Conservation (phyloP, 768 basidiomycete species). For the Cantharellus cinnabarinus region DNA sequence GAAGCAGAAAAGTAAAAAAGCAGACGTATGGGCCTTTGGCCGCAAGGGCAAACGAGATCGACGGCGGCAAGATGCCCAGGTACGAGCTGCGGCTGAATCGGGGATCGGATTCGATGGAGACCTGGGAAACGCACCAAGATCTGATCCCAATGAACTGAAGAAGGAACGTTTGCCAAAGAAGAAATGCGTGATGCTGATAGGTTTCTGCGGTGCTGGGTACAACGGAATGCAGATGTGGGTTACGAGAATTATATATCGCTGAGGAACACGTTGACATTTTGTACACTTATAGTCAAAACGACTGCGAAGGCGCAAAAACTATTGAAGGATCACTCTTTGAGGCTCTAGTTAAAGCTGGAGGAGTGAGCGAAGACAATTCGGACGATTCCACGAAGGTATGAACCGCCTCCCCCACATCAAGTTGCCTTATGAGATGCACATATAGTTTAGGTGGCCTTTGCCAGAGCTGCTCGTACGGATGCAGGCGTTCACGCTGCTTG, state of each 20-base stretch:
- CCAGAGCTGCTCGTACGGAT: conserved; percentile 85
- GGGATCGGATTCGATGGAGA: too few relatives aligned
- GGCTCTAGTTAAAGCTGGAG: conserved; percentile 73
- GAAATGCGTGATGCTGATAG: conserved; percentile 65
- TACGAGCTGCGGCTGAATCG: too few relatives aligned
- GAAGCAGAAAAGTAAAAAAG: too few relatives aligned
- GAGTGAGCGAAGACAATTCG: conserved; percentile 87
- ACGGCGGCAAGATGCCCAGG: neutral
- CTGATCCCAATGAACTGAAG: neutral
- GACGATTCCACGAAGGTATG: conserved; percentile 70
- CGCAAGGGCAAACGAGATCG: neutral
- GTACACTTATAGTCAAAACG: conserved; percentile 4
- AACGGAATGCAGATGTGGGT: conserved; percentile 94
- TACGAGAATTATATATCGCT: neutral
- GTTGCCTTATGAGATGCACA: neutral
- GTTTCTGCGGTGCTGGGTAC: conserved; percentile 83
- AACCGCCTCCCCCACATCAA: neutral
- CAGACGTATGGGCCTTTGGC: neutral
- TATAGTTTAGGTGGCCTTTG: conserved; percentile 43
- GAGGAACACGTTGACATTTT: neutral
- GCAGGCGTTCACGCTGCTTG: conserved; percentile 95
- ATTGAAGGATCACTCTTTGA: conserved; percentile 83
- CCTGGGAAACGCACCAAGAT: too few relatives aligned
- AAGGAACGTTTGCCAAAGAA: conserved; percentile 39
- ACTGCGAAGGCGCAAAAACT: conserved; percentile 49